phyloP scores from a whole-genome alignment of 768 basidiomycete species.

The Rhizopogon vinicolor region DNA sequence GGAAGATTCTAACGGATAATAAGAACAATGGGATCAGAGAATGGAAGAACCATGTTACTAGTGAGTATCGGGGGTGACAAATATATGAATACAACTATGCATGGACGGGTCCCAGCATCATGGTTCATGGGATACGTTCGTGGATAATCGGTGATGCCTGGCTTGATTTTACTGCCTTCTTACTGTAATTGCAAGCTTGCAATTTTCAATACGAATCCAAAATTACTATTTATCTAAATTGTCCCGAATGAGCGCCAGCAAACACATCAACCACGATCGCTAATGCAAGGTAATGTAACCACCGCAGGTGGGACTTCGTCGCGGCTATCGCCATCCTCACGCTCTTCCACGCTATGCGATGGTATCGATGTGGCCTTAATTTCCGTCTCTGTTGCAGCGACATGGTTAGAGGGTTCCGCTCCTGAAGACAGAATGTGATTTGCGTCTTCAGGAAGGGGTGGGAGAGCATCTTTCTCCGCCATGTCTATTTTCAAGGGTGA shows the following conservation, averaged over 20 bases:
- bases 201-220: not conserved
- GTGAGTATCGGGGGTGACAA: no score
- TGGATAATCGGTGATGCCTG: no score
- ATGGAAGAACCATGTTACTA: not conserved
- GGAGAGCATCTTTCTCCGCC: not conserved
- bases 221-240: not conserved
- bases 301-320: not conserved
- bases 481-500: not conserved
- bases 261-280: not conserved
- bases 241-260: not conserved
- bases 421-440: not conserved
- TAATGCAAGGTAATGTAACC: not conserved
- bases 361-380: not conserved
- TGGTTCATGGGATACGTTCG: no score
- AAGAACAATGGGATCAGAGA: conserved; percentile 2
- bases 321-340: not conserved
- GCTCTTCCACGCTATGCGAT: not conserved
- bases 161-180: no score
- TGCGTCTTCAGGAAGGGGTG: not conserved
- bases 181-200: not conserved
- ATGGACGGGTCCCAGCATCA: no score
- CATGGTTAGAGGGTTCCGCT: not conserved
- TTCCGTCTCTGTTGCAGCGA: not conserved
- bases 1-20: no score
- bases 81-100: no score